These are phyloP conservation scores for Cutaneotrichosporon cyanovorans DNA, from an alignment of 1,284 basidiomycete species.

Conservation along the genomic window DNA sequence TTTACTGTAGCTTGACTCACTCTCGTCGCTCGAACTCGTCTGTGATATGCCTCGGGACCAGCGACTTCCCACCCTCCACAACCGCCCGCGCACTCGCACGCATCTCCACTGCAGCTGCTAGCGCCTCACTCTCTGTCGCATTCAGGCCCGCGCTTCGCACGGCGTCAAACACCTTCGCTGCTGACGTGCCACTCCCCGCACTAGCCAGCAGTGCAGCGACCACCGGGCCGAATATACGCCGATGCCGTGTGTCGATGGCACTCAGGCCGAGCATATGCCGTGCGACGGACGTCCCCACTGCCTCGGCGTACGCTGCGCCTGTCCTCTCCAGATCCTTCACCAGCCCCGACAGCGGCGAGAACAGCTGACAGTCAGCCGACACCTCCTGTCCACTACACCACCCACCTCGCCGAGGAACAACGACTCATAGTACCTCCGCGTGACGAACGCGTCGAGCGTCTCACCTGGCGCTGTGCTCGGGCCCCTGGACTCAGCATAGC, in stretches of 20 bases:
- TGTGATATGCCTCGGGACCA: slow-evolving; percentile 17
- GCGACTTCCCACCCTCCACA: slow-evolving; percentile 19
- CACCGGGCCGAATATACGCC: slow-evolving; percentile 21
- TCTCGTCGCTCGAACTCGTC: slow-evolving; percentile 38
- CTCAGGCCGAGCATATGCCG: background rate
- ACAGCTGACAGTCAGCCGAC: slow-evolving; percentile 12
- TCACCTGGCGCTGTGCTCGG: slow-evolving; percentile 16
- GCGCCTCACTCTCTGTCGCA: slow-evolving; percentile 13
- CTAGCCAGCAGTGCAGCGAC: slow-evolving; percentile 2
- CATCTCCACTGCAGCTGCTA: slow-evolving; percentile 21
- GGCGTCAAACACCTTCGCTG: background rate
- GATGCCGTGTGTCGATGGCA: slow-evolving; percentile 26
- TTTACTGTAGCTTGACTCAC: slow-evolving; percentile 16
- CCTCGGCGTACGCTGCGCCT: background rate
- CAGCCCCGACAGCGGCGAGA: slow-evolving; percentile 26
- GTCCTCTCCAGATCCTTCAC: slow-evolving; percentile 22
- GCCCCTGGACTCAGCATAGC: slow-evolving; percentile 17
- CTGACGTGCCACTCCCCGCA: background rate
- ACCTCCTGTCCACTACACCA: background rate
- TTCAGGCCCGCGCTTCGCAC: background rate
- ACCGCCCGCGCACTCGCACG: slow-evolving; percentile 17
- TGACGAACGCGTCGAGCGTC: slow-evolving; percentile 10
- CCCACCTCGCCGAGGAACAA: slow-evolving; percentile 34
- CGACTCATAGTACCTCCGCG: slow-evolving; percentile 33
- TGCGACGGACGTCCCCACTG: background rate